phyloP scores from a whole-genome alignment of 176 grass and related monocot species.

The Aegilops tauschii region DNA sequence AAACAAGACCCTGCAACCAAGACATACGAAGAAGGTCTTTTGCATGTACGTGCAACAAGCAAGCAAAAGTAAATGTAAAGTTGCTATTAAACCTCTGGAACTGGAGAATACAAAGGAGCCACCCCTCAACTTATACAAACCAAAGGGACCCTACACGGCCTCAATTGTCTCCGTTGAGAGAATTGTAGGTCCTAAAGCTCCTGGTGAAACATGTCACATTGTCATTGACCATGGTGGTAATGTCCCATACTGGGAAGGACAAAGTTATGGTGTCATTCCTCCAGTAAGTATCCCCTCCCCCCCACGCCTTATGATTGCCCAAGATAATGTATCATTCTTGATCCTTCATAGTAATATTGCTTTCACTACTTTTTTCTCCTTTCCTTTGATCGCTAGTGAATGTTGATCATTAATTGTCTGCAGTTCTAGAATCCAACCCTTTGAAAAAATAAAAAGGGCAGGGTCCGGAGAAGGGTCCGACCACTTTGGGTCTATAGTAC shows the following conservation, averaged over 20 bases:
- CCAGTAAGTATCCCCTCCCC: conserved; percentile 40
- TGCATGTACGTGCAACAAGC: conserved; percentile 63
- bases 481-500: too few species aligned
- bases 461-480: too few species aligned
- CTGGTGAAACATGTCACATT: conserved; percentile 92
- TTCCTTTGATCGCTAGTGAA: background rate
- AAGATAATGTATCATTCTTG: background rate
- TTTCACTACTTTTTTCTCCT: background rate
- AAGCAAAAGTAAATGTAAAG: conserved; percentile 42
- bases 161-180: conserved; percentile 84
- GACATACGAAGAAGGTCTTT: conserved; percentile 37
- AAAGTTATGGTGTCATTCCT: conserved; percentile 92
- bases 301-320: background rate
- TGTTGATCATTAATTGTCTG: background rate
- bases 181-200: conserved; percentile 78
- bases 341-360: background rate
- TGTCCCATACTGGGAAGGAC: conserved; percentile 96
- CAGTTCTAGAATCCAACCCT: background rate
- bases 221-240: conserved; percentile 90
- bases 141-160: conserved; percentile 68
- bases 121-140: conserved; percentile 77
- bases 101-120: conserved; percentile 66
- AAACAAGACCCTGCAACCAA: conserved; percentile 30
- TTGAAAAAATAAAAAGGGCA: background rate
- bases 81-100: conserved; percentile 62